These are phyloP conservation scores for Epichloe gansuensis DNA, from an alignment of 2,329 filamentous ascomycete genomes.

Conservation along the genomic window DNA sequence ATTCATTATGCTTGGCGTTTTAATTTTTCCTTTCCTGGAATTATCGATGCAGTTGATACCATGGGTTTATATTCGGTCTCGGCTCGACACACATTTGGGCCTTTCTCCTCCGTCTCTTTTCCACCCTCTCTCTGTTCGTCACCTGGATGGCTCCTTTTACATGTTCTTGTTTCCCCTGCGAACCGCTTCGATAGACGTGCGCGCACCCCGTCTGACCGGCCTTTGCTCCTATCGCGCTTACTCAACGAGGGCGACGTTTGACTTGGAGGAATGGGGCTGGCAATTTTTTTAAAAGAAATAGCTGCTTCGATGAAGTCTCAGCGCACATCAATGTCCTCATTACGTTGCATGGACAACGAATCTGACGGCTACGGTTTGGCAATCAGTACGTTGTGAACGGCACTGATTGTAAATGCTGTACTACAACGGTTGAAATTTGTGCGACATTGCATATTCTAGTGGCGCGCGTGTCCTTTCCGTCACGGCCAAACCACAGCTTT, in stretches of 20 bases:
- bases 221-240: too few species aligned
- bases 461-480: slow-evolving; percentile 15
- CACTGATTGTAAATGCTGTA: background rate
- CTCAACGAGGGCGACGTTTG: too few species aligned
- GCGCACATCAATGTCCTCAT: background rate
- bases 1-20: slow-evolving; percentile 9
- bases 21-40: background rate
- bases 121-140: too few species aligned
- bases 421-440: background rate
- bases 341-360: background rate
- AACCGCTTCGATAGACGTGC: too few species aligned
- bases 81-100: background rate
- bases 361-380: background rate
- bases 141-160: too few species aligned
- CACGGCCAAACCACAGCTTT: slow-evolving; percentile 10
- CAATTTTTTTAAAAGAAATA: too few species aligned
- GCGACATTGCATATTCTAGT: slow-evolving; percentile 1
- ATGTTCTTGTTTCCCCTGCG: too few species aligned
- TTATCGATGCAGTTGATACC: slow-evolving; percentile 10
- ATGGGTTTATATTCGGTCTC: slow-evolving; percentile 8
- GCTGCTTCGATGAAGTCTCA: background rate
- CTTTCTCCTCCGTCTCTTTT: background rate
- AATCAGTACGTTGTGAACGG: background rate
- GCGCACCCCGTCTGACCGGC: too few species aligned
- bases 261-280: too few species aligned